Base-by-base conservation (phyloP, 768 basidiomycete genomes). In the Lactarius indigo region DNA sequence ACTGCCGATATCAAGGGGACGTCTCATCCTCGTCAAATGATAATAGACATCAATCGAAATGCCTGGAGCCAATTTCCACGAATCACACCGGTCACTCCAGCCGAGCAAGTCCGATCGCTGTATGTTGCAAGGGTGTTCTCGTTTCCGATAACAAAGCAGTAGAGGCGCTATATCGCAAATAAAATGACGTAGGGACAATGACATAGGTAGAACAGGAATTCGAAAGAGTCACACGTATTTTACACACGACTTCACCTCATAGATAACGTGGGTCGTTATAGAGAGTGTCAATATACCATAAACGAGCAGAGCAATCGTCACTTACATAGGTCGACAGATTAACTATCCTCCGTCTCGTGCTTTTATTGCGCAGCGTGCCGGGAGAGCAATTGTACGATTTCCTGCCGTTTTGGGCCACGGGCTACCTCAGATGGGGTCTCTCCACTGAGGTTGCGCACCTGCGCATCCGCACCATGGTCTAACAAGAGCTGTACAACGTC, bases 391-490 rank as follows among this genome's bases (percentile, higher is more conserved):
- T 26, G 23, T 13, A 52, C 50, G 6, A 52, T 52, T 26, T 26
- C 13, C 26, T 15, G 23, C 3, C 4, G 1, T 28, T 2, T 7
- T 1, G 10, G 1, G 23, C 12, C 23, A 23, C 3, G 0, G 26
- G 13, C 50, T 26, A 52, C 50, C 5, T 52, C 50, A 6, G 50
- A 52, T 7, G 50, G 13, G 6, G 50, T 52, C 12, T 26, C 13
- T 15, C 50, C 50, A 6, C 13, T 7, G 50, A 26, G 50, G 26
- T 52, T 13, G 26, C 50, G 50, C 13, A 13, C 12, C 50, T 52
- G 12, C 13, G 13, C 26, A 26, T 52, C 50, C 5, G 50, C 50
- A 28, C 50, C 26, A 26, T 26, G 26, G 50, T 26, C 50, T 5
- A 52, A 15, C 13, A 52, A 28, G 10, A 52, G 50, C 26, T 15